Evolutionary conservation across 805 yeast genomes (phyloP).

Genomic region (Candida mattraensis): DNA sequence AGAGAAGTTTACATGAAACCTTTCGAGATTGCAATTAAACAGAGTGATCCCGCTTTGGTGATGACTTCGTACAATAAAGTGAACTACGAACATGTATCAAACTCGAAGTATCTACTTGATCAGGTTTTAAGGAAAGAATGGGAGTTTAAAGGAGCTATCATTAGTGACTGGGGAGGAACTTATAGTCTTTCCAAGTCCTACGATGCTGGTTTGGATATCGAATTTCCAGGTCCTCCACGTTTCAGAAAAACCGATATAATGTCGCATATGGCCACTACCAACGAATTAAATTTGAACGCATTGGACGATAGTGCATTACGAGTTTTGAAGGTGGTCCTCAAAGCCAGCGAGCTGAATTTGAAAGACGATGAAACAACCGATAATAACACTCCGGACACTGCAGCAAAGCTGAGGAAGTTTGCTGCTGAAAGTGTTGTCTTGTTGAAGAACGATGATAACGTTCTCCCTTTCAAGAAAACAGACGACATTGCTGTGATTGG

Average conservation of each 20-base stretch:
- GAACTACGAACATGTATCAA: conserved; percentile 58
- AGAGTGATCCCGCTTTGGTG: conserved; percentile 50
- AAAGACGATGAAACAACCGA: background rate
- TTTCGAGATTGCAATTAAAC: conserved; percentile 55
- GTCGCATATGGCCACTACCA: background rate
- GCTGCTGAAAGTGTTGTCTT: background rate
- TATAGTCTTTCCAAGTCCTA: conserved; percentile 48
- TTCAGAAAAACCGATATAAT: background rate
- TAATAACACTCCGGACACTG: background rate
- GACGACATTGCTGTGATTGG: conserved; percentile 52
- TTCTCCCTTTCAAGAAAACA: conserved; percentile 44
- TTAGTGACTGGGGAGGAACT: conserved; percentile 66
- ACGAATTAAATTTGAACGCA: background rate
- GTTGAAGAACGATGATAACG: background rate
- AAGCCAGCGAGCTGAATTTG: background rate
- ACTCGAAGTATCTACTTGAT: conserved; percentile 41
- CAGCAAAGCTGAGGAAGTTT: background rate
- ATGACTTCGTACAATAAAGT: conserved; percentile 65
- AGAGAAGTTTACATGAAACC: conserved; percentile 65
- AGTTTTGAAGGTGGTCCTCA: background rate
- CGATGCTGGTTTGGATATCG: conserved; percentile 44
- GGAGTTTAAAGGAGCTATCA: conserved; percentile 52
- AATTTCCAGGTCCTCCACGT: background rate
- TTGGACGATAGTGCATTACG: background rate
- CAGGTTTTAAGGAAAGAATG: conserved; percentile 54